phyloP scores from a whole-genome alignment of 2,329 filamentous ascomycete species.

The Ophiosphaerella korrae region DNA sequence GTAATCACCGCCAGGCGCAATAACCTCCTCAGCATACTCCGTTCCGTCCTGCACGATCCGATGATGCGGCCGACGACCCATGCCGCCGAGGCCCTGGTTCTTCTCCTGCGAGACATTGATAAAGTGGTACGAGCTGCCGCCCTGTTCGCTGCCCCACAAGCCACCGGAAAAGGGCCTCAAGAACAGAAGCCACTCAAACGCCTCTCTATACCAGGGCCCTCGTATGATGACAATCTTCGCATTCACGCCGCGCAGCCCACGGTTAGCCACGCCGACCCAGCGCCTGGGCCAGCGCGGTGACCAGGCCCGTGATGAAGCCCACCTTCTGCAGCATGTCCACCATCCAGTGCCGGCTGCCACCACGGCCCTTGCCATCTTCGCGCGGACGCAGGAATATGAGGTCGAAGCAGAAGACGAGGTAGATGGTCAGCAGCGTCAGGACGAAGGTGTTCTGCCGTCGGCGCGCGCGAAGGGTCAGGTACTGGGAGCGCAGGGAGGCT shows the following conservation, averaged over 20 bases:
- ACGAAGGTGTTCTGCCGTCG: slow-evolving; percentile 94
- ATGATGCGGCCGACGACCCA: slow-evolving; percentile 30
- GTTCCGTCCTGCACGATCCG: slow-evolving; percentile 63
- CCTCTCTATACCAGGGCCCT: slow-evolving; percentile 79
- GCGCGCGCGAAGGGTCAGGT: slow-evolving; percentile 85
- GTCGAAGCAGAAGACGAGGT: slow-evolving; percentile 86
- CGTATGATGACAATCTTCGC: slow-evolving; percentile 92
- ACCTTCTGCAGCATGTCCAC: slow-evolving; percentile 89
- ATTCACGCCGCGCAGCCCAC: slow-evolving; percentile 90
- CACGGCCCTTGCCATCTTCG: slow-evolving; percentile 88
- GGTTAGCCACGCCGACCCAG: slow-evolving; percentile 88
- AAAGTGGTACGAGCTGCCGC: slow-evolving; percentile 74
- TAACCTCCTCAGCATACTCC: slow-evolving; percentile 78
- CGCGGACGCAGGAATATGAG: slow-evolving; percentile 90
- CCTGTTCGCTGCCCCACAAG: slow-evolving; percentile 51
- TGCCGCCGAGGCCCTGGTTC: slow-evolving; percentile 29
- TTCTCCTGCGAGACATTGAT: slow-evolving; percentile 65
- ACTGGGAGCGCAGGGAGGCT: slow-evolving; percentile 88
- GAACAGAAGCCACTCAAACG: slow-evolving; percentile 73
- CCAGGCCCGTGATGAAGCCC: slow-evolving; percentile 86
- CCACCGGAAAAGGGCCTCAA: slow-evolving; percentile 71
- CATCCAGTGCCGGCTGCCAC: slow-evolving; percentile 95
- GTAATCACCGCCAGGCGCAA: slow-evolving; percentile 87
- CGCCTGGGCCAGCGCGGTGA: slow-evolving; percentile 89
- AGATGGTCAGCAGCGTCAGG: slow-evolving; percentile 75